These are phyloP conservation scores for Podaxis rugospora DNA, from an alignment of 768 basidiomycete species.

Conservation along the genomic window DNA sequence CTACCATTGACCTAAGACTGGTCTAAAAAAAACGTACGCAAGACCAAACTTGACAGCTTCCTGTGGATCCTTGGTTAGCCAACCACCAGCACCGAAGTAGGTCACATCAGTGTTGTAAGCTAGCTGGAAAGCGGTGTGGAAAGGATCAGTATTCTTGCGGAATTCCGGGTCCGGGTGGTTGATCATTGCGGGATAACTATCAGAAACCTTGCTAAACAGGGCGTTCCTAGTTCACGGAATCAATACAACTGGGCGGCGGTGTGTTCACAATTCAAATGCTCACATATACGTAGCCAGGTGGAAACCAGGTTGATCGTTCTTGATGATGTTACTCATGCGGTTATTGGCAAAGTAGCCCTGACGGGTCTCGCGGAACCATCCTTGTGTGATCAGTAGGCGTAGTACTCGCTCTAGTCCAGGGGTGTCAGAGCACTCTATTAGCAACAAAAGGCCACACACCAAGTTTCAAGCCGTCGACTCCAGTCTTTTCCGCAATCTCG, in stretches of 20 bases:
- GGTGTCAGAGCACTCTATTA: background rate
- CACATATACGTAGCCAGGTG: slow-evolving; percentile 34
- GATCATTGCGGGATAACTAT: slow-evolving; percentile 27
- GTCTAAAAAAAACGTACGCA: slow-evolving; percentile 18
- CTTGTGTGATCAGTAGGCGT: slow-evolving; percentile 30
- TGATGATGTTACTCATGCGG: slow-evolving; percentile 30
- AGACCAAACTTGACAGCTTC: slow-evolving; percentile 31
- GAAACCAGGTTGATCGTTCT: slow-evolving; percentile 29
- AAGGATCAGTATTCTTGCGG: slow-evolving; percentile 28
- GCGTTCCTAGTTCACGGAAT: slow-evolving; percentile 24
- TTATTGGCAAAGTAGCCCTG: slow-evolving; percentile 34
- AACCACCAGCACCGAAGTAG: slow-evolving; percentile 32
- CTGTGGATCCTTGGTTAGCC: slow-evolving; percentile 33
- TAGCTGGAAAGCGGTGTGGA: slow-evolving; percentile 35
- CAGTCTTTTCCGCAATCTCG: slow-evolving; percentile 29
- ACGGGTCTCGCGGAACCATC: slow-evolving; percentile 32
- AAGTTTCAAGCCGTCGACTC: slow-evolving; percentile 29
- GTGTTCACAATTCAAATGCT: background rate
- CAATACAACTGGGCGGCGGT: background rate
- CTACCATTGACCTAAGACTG: background rate
- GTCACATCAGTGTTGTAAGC: slow-evolving; percentile 30
- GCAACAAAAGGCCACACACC: slow-evolving; percentile 17
- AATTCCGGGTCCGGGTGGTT: slow-evolving; percentile 30
- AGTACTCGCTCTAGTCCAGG: slow-evolving; percentile 25
- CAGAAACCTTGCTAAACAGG: slow-evolving; percentile 29